Evolutionary conservation across 108 stramenopile genomes (phyloP), one percentile per base, ranked within the genome.

Genomic region (Cyclotella distinguenda): DNA sequence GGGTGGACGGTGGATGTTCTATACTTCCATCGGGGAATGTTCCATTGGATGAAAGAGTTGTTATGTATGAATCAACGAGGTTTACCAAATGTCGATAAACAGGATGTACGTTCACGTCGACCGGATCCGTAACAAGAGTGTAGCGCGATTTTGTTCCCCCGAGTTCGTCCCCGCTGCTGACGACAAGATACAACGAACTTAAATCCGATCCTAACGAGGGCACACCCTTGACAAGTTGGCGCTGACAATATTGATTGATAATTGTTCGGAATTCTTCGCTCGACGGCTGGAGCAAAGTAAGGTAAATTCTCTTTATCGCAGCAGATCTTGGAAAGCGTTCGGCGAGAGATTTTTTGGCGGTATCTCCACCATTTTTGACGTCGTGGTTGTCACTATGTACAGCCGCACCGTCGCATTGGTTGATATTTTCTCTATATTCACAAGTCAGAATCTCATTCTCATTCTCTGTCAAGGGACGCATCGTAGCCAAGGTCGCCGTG

Each of bases 131-230:
- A 0, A 88, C 87, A 38, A 76, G 60, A 8, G 56, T 31, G 19
- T 70, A 78, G 9, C 68, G 64, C 10, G 73, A 78, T 47, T 79
- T 62, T 5, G 51, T 35, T 16, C 79, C 70, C 12, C 66, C 25
- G 31, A 26, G 51, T 33, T 42, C 53, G 22, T 35, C 26, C 16
- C 46, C 35, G 31, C 59, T 70, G n/a, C 54, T 66, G 34, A 56
- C 68, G 23, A 70, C 57, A 50, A 78, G 61, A 43, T 92, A 72
- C 32, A 97, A 77, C 0, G 93, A 74, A 34, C 78, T 78, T 2
- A 98, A 79, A 72, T 97, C 95, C 5, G 67, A 53, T 38, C 93
- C 91, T 19, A 98, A 74, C 16, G 91, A 90, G 40, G 96, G 95
- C 21, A 95, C 90, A 21, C 94, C 96, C 66, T 94, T 93, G 31